Conservation (phyloP, 106 monocot species). For the Phalaenopsis aphrodite region DNA sequence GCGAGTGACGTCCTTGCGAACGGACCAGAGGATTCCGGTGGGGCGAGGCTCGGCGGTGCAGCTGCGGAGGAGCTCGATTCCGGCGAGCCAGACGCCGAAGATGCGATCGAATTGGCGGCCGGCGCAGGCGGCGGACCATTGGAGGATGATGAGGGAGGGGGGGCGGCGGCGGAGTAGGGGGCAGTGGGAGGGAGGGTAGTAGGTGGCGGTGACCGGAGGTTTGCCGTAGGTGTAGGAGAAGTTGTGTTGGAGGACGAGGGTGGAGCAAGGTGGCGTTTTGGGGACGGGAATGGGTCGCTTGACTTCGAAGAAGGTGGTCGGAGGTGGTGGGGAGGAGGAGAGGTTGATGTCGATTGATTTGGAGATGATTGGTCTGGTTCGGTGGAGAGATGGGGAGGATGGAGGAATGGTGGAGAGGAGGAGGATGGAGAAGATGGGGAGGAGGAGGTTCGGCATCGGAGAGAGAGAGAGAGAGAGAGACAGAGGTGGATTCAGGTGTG, state of each 20-base stretch:
- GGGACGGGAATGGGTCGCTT: slow-evolving; percentile 34
- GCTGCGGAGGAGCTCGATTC: slow-evolving; percentile 86
- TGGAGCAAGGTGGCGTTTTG: slow-evolving; percentile 33
- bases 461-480: neutral
- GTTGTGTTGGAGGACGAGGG: slow-evolving; percentile 44
- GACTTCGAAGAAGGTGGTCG: slow-evolving; percentile 56
- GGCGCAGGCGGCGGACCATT: slow-evolving; percentile 59
- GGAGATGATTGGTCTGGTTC: too few species aligned
- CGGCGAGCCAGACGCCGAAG: slow-evolving; percentile 80
- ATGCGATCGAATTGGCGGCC: slow-evolving; percentile 95
- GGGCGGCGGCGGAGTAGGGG: slow-evolving; percentile 35
- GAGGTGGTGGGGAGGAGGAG: neutral
- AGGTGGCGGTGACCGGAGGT: slow-evolving; percentile 41
- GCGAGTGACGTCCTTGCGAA: slow-evolving; percentile 46
- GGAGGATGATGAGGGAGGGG: slow-evolving; percentile 50
- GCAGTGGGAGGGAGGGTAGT: slow-evolving; percentile 36
- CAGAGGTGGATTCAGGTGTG: too few species aligned
- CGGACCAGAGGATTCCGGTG: slow-evolving; percentile 44
- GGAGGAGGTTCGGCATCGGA: neutral
- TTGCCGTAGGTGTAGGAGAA: slow-evolving; percentile 46
- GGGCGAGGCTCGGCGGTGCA: slow-evolving; percentile 91
- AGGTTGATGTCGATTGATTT: too few species aligned
- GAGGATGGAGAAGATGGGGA: neutral
- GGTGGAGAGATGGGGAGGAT: neutral
- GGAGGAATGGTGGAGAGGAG: neutral